These are phyloP conservation scores for Acorus gramineus DNA, from an alignment of 106 monocot species.

Conservation along the genomic window DNA sequence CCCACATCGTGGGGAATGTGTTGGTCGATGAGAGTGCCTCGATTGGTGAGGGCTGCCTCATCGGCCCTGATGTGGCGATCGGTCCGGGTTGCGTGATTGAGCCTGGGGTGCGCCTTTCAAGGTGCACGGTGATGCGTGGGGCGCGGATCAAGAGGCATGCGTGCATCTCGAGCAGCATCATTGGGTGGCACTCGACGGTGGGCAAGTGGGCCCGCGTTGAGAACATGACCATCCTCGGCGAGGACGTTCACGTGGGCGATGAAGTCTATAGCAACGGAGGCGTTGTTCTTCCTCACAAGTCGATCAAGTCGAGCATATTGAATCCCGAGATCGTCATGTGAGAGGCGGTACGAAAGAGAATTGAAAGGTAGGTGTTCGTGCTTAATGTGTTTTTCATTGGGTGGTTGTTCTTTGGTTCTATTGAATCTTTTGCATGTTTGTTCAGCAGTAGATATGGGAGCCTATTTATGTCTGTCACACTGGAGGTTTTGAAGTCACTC, in stretches of 20 bases:
- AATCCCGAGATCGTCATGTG: conserved; percentile 80
- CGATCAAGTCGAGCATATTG: conserved; percentile 67
- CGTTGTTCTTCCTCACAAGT: conserved; percentile 70
- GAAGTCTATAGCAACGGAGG: conserved; percentile 75
- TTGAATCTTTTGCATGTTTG: too few species aligned
- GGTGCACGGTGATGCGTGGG: conserved; percentile 69
- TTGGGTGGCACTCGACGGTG: conserved; percentile 72
- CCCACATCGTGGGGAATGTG: conserved; percentile 43
- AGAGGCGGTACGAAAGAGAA: background rate
- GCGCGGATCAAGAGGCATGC: conserved; percentile 55
- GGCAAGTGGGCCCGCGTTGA: conserved; percentile 69
- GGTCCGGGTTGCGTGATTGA: conserved; percentile 55
- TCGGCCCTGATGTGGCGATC: conserved; percentile 46
- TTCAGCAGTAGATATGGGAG: too few species aligned
- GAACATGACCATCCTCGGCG: conserved; percentile 70
- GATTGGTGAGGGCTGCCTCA: conserved; percentile 43
- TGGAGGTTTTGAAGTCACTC: too few species aligned
- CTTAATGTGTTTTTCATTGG: too few species aligned
- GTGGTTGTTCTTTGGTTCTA: too few species aligned
- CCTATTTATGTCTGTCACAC: too few species aligned
- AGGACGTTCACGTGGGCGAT: conserved; percentile 70
- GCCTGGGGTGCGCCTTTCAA: conserved; percentile 50
- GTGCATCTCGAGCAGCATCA: conserved; percentile 61
- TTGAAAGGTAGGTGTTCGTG: too few species aligned
- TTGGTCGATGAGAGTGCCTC: conserved; percentile 36